phyloP scores from a whole-genome alignment of 2,329 filamentous ascomycete species.

The Aspergillus brasiliensis region DNA sequence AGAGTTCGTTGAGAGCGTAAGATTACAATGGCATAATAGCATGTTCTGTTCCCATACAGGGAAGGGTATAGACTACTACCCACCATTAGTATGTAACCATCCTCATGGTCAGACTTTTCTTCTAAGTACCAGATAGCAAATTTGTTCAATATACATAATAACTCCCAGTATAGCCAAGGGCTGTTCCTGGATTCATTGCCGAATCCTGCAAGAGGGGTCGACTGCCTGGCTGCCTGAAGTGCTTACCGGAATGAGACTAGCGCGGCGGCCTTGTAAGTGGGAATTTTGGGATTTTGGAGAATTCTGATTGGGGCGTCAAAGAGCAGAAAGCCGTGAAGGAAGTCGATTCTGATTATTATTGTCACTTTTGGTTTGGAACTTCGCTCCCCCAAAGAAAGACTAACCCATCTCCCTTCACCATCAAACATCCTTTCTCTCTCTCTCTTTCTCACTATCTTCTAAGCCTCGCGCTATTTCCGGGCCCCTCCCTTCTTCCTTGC shows the following conservation, averaged over 20 bases:
- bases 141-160: neutral
- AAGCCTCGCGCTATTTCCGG: neutral
- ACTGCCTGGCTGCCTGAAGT: constrained; percentile 14
- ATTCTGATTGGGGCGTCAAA: neutral
- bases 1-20: constrained; percentile 22
- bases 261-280: constrained; percentile 14
- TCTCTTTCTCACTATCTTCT: neutral
- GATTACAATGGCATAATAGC: constrained; percentile 13
- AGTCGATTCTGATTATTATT: neutral
- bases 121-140: neutral
- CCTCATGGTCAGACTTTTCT: neutral
- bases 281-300: constrained; percentile 4
- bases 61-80: neutral
- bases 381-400: neutral
- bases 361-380: neutral
- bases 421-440: neutral
- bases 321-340: neutral
- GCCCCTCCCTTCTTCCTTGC: neutral
- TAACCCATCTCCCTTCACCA: no score
- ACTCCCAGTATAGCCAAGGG: neutral
- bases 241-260: constrained; percentile 22
- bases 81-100: neutral
- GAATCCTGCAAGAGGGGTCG: neutral
- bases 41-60: constrained; percentile 6
- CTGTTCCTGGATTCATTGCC: neutral